Conservation (phyloP, 2,329 filamentous ascomycete species). For the Thielaviopsis populi region DNA sequence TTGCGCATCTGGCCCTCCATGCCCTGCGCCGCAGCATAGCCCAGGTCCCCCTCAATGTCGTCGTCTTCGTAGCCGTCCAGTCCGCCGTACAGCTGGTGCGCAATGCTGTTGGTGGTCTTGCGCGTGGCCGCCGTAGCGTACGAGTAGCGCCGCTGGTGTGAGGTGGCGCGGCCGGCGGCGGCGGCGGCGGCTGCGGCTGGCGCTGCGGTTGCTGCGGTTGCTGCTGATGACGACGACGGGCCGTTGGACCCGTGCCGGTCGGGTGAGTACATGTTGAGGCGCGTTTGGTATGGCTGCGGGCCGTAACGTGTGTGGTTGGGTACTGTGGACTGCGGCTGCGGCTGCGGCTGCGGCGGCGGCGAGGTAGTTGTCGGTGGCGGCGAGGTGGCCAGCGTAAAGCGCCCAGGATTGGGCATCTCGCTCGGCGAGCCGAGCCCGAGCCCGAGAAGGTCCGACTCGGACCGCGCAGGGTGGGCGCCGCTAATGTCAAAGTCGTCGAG, state of each 20-base stretch:
- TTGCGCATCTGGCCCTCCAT: conserved; percentile 84
- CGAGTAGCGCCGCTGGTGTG: conserved; percentile 36
- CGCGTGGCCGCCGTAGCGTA: conserved; percentile 35
- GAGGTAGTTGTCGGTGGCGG: conserved; percentile 19
- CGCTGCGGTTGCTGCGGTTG: conserved; percentile 12
- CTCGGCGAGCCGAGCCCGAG: conserved; percentile 48
- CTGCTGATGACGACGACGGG: background rate
- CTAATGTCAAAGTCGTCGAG: conserved; percentile 86
- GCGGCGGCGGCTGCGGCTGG: conserved; percentile 23
- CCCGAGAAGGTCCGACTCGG: conserved; percentile 54
- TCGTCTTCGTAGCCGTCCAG: conserved; percentile 52
- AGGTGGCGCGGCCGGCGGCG: conserved; percentile 20
- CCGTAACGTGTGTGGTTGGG: conserved; percentile 15
- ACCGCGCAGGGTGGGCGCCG: conserved; percentile 24
- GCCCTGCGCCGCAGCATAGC: conserved; percentile 84
- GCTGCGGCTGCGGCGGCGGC: background rate
- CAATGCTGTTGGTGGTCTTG: conserved; percentile 36
- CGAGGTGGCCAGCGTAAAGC: conserved; percentile 50
- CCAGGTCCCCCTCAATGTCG: conserved; percentile 79
- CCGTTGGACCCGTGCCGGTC: conserved; percentile 26
- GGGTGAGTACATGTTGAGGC: conserved; percentile 31
- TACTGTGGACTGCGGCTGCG: conserved; percentile 7
- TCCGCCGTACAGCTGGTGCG: conserved; percentile 37
- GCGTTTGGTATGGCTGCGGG: conserved; percentile 29
- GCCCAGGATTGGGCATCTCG: conserved; percentile 58